A percentile compares a stretch with the other conserved stretches of the same genome.
Conservation (phyloP, 305 asterid genomes). For the Caryopteris hybrid region DNA sequence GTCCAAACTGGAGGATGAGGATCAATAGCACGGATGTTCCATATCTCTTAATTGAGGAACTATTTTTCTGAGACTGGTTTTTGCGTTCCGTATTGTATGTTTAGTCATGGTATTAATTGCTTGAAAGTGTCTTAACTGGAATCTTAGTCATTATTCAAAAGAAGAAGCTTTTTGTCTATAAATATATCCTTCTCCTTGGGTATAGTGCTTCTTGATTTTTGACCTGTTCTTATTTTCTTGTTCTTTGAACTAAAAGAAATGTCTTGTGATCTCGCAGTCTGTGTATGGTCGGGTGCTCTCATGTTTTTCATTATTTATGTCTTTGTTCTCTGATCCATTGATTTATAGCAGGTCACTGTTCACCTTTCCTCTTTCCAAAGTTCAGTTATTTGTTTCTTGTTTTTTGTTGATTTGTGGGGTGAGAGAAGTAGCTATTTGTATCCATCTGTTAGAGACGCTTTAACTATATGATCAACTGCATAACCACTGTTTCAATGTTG, state of each 20-base stretch:
- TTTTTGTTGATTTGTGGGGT: not conserved
- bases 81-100: not conserved
- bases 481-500: constrained; percentile 14
- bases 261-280: not conserved
- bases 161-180: not conserved
- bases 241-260: not conserved
- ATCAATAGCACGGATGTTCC: not conserved
- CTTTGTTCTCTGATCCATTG: not conserved
- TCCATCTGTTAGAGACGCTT: not conserved
- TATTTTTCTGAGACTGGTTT: not conserved
- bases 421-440: constrained; percentile 4
- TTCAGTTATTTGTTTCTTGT: not conserved
- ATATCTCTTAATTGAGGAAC: not conserved
- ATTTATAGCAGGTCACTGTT: not conserved
- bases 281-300: not conserved
- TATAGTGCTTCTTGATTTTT: not conserved
- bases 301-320: not conserved
- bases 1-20: not conserved
- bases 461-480: constrained; percentile 3
- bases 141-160: not conserved
- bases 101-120: not conserved
- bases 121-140: not conserved
- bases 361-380: not conserved
- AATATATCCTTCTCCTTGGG: not conserved
- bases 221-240: not conserved